These are phyloP conservation scores for Usnea hakonensis DNA, from an alignment of 495 filamentous ascomycete genomes.

Conservation along the genomic window DNA sequence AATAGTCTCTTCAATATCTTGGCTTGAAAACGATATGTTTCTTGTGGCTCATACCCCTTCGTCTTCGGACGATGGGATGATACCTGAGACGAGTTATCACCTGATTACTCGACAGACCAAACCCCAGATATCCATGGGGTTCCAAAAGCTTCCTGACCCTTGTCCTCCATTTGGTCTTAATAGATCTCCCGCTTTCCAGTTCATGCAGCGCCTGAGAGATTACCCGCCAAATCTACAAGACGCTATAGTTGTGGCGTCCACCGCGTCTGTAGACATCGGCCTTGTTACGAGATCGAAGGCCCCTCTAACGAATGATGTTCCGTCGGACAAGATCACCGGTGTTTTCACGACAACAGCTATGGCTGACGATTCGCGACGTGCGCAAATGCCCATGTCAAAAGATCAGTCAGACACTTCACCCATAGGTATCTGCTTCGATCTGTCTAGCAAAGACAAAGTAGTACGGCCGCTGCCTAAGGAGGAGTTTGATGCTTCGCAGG, in stretches of 20 bases:
- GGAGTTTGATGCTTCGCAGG: conserved; percentile 65
- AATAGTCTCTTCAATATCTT: conserved; percentile 72
- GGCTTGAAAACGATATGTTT: conserved; percentile 86
- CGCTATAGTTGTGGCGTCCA: conserved; percentile 73
- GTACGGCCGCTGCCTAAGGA: conserved; percentile 68
- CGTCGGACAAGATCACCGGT: conserved; percentile 50
- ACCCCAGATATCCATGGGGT: conserved; percentile 46
- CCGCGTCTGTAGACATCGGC: conserved; percentile 66
- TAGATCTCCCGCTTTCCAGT: conserved; percentile 63
- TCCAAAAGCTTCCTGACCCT: conserved; percentile 64
- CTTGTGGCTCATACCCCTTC: conserved; percentile 66
- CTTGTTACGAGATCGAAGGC: conserved; percentile 60
- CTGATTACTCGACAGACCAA: conserved; percentile 58
- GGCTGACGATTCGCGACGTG: conserved; percentile 68
- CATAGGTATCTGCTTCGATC: conserved; percentile 73
- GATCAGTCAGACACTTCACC: conserved; percentile 61
- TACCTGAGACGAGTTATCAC: conserved; percentile 60
- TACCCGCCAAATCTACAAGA: conserved; percentile 75
- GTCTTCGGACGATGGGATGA: conserved; percentile 45
- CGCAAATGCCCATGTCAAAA: conserved; percentile 60
- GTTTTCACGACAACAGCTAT: conserved; percentile 67
- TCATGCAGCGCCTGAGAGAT: conserved; percentile 62
- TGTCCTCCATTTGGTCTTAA: conserved; percentile 61
- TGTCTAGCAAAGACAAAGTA: conserved; percentile 74
- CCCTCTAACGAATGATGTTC: conserved; percentile 53